Evolutionary conservation across 1,284 basidiomycete genomes (phyloP), one percentile per base, ranked within the genome.

Genomic region (Schizopora paradoxa): DNA sequence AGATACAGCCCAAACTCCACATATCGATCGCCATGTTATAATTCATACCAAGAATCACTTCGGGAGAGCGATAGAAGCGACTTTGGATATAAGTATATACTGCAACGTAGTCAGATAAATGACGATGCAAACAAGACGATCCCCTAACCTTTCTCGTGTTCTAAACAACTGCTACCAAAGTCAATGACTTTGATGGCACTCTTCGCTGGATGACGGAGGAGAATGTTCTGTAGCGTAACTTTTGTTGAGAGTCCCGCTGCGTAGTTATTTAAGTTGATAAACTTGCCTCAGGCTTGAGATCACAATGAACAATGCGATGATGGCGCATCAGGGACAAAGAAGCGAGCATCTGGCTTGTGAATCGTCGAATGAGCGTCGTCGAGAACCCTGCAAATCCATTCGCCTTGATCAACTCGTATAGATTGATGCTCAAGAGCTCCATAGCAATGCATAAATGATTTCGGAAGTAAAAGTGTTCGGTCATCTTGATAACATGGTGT

Each of bases 341-440:
- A 61, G 87, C 69, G 27, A 99, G 74, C 82, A 98, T 95, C 67
- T 99, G 96, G 50, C 79, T 86, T 10, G 95, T 96, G 68, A 99
- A 99, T 14, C 96, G 84, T 28, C 95, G 84, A 56, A 99, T 98
- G 40, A 99, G 74, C 7, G 79, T 79, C 0, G 95, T 97, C 23
- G 94, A 90, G 66, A 99, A 99, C 10, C 96, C 96, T 36, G 88
- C 88, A 60, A 99, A 99, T 55, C 88, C 90, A 66, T 99, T 99
- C 16, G 95, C 95, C 68, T 99, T 99, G 75, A 99, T 98, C 51
- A 99, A 73, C 68, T 99, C 96, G 70, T 99, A 99, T 42, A 99
- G 73, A 66, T 99, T 99, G 72, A 99, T 98, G 65, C 93, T 96
- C 51, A 99, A 74, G 41, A 99, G 72, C 67, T 99, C 96, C 76